Evolutionary conservation across 2,329 filamentous ascomycete genomes (phyloP).

Genomic region (Colletotrichum viniferum): DNA sequence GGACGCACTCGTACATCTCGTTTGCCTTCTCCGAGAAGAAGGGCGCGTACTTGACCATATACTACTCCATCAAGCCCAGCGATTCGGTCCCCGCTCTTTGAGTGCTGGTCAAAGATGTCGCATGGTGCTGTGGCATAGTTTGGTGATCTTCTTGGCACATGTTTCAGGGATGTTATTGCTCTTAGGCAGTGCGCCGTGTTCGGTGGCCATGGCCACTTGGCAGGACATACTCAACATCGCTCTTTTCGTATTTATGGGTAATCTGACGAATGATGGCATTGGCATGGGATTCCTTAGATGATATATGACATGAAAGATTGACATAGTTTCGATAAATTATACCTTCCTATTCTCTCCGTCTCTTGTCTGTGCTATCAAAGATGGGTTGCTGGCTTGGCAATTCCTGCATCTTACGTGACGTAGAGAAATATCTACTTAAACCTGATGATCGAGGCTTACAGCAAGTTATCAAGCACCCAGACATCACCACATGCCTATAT

Average conservation of each 20-base stretch:
- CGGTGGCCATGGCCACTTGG: neutral
- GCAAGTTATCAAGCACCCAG: too few species aligned
- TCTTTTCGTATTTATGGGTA: neutral
- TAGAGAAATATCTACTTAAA: too few species aligned
- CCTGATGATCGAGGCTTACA: too few species aligned
- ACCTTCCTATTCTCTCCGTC: neutral
- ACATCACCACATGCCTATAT: too few species aligned
- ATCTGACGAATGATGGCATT: neutral
- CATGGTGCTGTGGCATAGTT: neutral
- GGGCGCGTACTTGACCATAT: slow-evolving; percentile 24
- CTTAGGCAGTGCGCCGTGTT: neutral
- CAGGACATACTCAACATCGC: neutral
- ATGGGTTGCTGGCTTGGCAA: neutral
- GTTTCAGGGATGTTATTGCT: neutral
- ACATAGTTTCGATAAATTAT: neutral
- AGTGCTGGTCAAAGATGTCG: neutral
- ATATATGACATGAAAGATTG: neutral
- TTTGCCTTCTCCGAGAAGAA: slow-evolving; percentile 23
- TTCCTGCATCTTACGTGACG: neutral
- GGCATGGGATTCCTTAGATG: neutral
- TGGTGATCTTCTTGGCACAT: neutral
- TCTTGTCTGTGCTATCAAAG: neutral
- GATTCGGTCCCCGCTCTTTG: slow-evolving; percentile 11
- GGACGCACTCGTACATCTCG: slow-evolving; percentile 24
- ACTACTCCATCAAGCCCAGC: slow-evolving; percentile 22